These are phyloP conservation scores for Colletotrichum sojae DNA, from an alignment of 2,329 filamentous ascomycete genomes.

Conservation along the genomic window DNA sequence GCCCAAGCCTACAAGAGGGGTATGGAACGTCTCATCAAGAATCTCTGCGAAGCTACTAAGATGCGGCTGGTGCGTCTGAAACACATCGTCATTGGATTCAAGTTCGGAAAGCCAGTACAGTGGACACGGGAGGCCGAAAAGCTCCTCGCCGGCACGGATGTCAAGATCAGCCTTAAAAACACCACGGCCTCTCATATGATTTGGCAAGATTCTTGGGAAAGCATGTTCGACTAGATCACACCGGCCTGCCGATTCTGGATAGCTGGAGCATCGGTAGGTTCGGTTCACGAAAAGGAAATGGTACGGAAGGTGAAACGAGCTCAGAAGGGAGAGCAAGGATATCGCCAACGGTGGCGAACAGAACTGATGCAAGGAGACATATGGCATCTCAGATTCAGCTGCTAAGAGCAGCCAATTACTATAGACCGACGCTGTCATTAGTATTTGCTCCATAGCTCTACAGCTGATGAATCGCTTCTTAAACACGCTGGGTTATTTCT, in stretches of 20 bases:
- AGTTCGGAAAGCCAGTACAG: constrained; percentile 10
- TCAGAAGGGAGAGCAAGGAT: neutral
- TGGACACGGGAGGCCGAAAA: constrained; percentile 19
- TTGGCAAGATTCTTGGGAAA: constrained; percentile 12
- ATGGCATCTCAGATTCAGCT: neutral
- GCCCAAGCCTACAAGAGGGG: constrained; percentile 8
- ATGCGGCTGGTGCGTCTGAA: constrained; percentile 7
- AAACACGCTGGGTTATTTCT: too few relatives aligned
- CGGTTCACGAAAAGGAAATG: too few relatives aligned
- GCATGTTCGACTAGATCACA: neutral
- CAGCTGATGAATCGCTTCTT: neutral
- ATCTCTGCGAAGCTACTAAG: constrained; percentile 1
- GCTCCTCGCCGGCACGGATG: neutral
- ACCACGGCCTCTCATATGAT: neutral
- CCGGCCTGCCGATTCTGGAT: neutral
- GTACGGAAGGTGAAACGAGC: too few relatives aligned
- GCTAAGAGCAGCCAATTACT: neutral
- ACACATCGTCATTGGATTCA: constrained; percentile 14
- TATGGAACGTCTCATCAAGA: constrained; percentile 11
- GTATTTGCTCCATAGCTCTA: neutral
- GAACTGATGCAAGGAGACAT: neutral
- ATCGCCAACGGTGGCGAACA: neutral
- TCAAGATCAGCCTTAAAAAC: constrained; percentile 2
- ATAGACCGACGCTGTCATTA: neutral
- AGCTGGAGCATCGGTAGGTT: neutral